A percentile compares a stretch with the other conserved stretches of the same genome.
phyloP scores from a whole-genome alignment of 2,329 filamentous ascomycete genomes.

The Calonectria multiphialidica region DNA sequence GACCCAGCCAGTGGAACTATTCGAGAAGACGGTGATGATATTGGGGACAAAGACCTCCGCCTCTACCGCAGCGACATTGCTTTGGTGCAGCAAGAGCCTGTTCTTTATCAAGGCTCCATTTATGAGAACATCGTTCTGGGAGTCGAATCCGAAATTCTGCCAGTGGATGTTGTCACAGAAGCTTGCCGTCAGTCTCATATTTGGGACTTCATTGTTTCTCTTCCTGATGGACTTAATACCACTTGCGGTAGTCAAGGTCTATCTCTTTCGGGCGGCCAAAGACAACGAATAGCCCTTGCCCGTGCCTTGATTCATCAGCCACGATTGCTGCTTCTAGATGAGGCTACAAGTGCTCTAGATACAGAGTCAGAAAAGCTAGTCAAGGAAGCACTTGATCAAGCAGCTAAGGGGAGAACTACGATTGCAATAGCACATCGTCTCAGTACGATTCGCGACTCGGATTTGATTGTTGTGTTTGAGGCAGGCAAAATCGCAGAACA shows the following conservation, averaged over 20 bases:
- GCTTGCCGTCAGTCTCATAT: conserved; percentile 68
- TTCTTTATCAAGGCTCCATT: background rate
- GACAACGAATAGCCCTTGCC: conserved; percentile 80
- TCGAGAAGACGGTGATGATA: conserved; percentile 57
- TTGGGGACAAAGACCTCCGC: conserved; percentile 50
- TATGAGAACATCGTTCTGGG: background rate
- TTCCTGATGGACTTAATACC: conserved; percentile 72
- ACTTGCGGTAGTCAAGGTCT: conserved; percentile 75
- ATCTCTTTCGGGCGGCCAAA: conserved; percentile 79
- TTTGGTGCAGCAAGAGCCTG: conserved; percentile 51
- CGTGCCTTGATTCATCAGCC: conserved; percentile 77
- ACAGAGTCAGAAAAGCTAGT: conserved; percentile 75
- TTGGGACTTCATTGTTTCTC: conserved; percentile 65
- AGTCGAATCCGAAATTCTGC: background rate
- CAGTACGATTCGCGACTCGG: conserved; percentile 67
- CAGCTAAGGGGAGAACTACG: conserved; percentile 60
- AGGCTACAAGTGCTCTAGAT: conserved; percentile 77
- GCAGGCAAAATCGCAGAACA: conserved; percentile 62
- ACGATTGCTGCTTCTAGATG: conserved; percentile 76
- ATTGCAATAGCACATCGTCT: conserved; percentile 75
- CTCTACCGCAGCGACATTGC: conserved; percentile 64
- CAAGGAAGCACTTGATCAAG: conserved; percentile 69
- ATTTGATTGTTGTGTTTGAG: conserved; percentile 72
- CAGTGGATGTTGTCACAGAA: conserved; percentile 53
- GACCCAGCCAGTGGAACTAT: conserved; percentile 52